phyloP scores from a whole-genome alignment of 805 yeast species.

The Ogataea pini region DNA sequence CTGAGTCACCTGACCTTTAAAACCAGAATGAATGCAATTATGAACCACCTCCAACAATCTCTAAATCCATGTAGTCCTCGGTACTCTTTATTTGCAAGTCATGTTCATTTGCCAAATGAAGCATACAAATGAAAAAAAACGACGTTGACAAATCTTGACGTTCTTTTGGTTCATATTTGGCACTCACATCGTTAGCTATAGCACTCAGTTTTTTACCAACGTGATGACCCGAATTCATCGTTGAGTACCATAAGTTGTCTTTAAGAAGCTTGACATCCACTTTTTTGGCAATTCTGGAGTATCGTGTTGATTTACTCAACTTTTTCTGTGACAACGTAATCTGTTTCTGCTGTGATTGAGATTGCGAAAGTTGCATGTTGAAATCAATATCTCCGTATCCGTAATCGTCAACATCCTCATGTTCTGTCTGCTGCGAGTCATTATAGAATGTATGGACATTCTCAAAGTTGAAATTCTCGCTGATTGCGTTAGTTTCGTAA shows the following conservation, averaged over 20 bases:
- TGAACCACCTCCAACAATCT: too few species aligned
- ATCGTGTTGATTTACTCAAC: conserved; percentile 34
- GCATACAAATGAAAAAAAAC: conserved; percentile 77
- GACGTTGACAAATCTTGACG: conserved; percentile 76
- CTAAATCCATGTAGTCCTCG: conserved; percentile 30
- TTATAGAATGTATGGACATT: conserved; percentile 24
- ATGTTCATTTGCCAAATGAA: conserved; percentile 86
- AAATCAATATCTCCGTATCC: conserved; percentile 28
- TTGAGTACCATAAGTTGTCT: conserved; percentile 69
- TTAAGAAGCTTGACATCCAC: conserved; percentile 76
- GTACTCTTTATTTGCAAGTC: conserved; percentile 60
- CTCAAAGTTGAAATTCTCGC: conserved; percentile 32
- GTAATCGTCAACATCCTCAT: conserved; percentile 41
- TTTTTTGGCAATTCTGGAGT: conserved; percentile 71
- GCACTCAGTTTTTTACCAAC: conserved; percentile 22
- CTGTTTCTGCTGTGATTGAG: background rate
- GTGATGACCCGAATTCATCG: conserved; percentile 4
- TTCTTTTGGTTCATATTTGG: conserved; percentile 56
- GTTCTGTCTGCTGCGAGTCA: conserved; percentile 16
- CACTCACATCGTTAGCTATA: conserved; percentile 28
- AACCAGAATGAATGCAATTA: too few species aligned
- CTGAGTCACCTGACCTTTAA: too few species aligned
- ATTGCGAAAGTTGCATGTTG: conserved; percentile 12
- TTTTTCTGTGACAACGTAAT: background rate
- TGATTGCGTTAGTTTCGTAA: conserved; percentile 43